phyloP scores from a whole-genome alignment of 768 basidiomycete genomes.

The Sarcodon aspratus region DNA sequence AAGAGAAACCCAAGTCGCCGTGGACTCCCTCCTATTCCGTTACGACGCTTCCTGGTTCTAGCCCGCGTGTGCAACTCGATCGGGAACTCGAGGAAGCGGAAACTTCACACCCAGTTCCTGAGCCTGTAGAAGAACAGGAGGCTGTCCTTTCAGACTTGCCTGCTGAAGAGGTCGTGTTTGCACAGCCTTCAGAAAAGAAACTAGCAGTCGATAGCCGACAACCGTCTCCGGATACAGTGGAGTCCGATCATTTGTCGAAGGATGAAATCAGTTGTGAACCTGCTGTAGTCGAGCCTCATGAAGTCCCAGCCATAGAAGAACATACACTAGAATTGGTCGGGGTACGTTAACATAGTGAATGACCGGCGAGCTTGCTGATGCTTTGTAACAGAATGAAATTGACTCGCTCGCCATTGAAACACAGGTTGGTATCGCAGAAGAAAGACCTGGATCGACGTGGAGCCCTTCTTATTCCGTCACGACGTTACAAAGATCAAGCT shows the following conservation, averaged over 20 bases:
- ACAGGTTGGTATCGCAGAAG: not conserved
- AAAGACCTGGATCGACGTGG: not conserved
- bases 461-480: not conserved
- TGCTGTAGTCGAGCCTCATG: too few species aligned
- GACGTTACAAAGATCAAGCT: slow-evolving; percentile 6
- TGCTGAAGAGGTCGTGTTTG: not conserved
- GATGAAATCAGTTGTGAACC: too few species aligned
- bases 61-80: not conserved
- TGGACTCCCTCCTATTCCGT: slow-evolving; percentile 25
- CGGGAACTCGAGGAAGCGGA: not conserved
- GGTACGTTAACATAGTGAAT: too few species aligned
- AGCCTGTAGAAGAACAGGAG: not conserved
- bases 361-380: not conserved
- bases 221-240: not conserved
- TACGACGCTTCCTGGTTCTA: slow-evolving; percentile 8
- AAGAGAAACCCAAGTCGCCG: slow-evolving; percentile 13
- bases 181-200: not conserved
- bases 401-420: not conserved
- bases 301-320: too few species aligned
- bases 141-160: not conserved
- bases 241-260: not conserved
- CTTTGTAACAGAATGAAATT: not conserved
- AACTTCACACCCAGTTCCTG: not conserved
- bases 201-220: not conserved
- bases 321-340: too few species aligned